Percentiles rank a stretch among this genome's conserved stretches.
These are phyloP conservation scores for Typha latifolia DNA, from an alignment of 176 grass and related monocot genomes.

Conservation along the genomic window DNA sequence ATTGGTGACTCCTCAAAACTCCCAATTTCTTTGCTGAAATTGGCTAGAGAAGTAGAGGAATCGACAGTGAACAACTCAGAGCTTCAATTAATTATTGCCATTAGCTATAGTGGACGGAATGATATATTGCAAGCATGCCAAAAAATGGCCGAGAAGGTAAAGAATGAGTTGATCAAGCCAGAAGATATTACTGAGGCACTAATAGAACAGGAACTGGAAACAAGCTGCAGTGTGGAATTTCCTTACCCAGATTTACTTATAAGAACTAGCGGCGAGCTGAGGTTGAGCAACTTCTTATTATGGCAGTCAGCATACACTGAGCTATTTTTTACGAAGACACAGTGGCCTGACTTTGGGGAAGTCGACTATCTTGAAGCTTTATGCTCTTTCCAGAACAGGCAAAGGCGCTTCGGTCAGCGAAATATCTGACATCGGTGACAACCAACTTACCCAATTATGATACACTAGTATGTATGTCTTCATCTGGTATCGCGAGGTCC, in stretches of 20 bases:
- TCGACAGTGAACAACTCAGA: slow-evolving; percentile 37
- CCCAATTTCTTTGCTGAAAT: slow-evolving; percentile 43
- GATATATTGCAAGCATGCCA: slow-evolving; percentile 53
- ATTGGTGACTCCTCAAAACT: slow-evolving; percentile 51
- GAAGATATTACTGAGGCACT: slow-evolving; percentile 59
- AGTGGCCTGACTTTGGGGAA: slow-evolving; percentile 66
- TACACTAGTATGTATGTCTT: too few relatives aligned
- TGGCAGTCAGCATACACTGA: slow-evolving; percentile 76
- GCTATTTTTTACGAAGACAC: slow-evolving; percentile 64
- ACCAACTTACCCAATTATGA: too few relatives aligned
- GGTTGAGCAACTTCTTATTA: slow-evolving; percentile 86
- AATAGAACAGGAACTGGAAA: slow-evolving; percentile 46
- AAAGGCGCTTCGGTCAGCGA: slow-evolving; percentile 49
- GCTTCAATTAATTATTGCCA: slow-evolving; percentile 38
- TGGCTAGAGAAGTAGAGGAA: slow-evolving; percentile 28
- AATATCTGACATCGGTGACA: neutral
- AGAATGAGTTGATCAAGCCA: slow-evolving; percentile 20
- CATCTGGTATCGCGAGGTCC: too few relatives aligned
- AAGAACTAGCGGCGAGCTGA: slow-evolving; percentile 57
- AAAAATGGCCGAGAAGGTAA: slow-evolving; percentile 41
- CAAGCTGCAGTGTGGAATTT: slow-evolving; percentile 15
- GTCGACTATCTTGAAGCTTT: slow-evolving; percentile 46
- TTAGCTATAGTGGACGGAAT: slow-evolving; percentile 55
- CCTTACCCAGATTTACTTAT: slow-evolving; percentile 63
- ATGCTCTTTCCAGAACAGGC: slow-evolving; percentile 42